Conservation (phyloP, 192 early-diverging fungal species). For the Coemansia aciculifera region DNA sequence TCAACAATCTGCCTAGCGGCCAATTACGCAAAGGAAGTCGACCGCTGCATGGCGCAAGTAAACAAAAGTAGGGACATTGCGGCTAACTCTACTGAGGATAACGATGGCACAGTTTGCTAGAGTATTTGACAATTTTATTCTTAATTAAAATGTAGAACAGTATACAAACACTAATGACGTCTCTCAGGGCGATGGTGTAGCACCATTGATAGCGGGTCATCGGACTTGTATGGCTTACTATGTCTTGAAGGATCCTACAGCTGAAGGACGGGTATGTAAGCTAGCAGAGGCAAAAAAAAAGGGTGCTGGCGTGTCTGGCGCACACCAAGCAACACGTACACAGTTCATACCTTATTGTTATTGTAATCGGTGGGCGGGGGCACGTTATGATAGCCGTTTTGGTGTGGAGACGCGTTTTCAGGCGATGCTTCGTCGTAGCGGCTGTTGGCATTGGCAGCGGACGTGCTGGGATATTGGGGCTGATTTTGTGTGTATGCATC, state of each 20-base stretch:
- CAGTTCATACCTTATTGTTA: slow-evolving; percentile 33
- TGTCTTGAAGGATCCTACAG: slow-evolving; percentile 1
- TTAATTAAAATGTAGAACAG: neutral
- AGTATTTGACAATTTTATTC: slow-evolving; percentile 52
- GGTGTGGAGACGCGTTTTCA: neutral
- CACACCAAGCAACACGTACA: neutral
- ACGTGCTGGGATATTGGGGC: neutral
- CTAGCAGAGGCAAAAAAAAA: neutral
- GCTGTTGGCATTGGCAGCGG: neutral
- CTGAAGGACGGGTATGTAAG: neutral
- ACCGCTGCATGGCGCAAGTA: slow-evolving; percentile 38
- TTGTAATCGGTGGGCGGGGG: slow-evolving; percentile 40
- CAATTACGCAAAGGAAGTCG: slow-evolving; percentile 32
- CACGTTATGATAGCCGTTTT: slow-evolving; percentile 46
- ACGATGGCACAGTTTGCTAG: slow-evolving; percentile 17
- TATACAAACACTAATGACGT: neutral
- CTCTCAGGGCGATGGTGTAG: slow-evolving; percentile 1
- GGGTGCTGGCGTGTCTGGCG: neutral
- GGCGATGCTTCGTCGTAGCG: neutral
- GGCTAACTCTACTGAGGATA: slow-evolving; percentile 24
- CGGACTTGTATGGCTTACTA: slow-evolving; percentile 11
- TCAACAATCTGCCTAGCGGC: slow-evolving; percentile 25
- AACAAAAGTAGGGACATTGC: slow-evolving; percentile 36
- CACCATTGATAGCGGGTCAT: slow-evolving; percentile 26
- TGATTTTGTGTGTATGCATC: neutral